A percentile compares a stretch with the other conserved stretches of the same genome.
These are phyloP conservation scores for Aspergillus caelatus DNA, from an alignment of 2,329 filamentous ascomycete genomes.

Conservation along the genomic window DNA sequence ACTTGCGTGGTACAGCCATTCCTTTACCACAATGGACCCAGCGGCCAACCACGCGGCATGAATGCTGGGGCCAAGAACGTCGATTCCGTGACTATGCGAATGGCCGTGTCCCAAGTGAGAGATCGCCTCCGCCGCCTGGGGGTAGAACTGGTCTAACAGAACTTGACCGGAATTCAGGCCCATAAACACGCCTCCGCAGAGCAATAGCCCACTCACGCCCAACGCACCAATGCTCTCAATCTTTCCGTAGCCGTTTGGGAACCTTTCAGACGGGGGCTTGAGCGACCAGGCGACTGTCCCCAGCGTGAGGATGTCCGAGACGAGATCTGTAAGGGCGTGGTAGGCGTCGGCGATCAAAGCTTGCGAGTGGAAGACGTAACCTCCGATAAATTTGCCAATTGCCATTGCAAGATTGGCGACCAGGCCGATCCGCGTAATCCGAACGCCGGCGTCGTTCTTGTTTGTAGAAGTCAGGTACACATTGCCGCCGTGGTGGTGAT, in stretches of 20 bases:
- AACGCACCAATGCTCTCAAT: conserved; percentile 94
- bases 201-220: conserved; percentile 87
- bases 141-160: conserved; percentile 72
- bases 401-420: conserved; percentile 94
- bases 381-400: conserved; percentile 86
- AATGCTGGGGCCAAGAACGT: conserved; percentile 72
- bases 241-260: conserved; percentile 93
- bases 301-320: conserved; percentile 91
- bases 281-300: conserved; percentile 93
- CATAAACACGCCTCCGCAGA: conserved; percentile 90
- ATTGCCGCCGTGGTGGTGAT: conserved; percentile 82
- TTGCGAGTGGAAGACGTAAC: conserved; percentile 93
- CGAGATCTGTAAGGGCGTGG: conserved; percentile 92
- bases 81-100: conserved; percentile 56
- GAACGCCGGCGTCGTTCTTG: conserved; percentile 89
- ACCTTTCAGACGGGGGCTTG: conserved; percentile 77
- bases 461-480: conserved; percentile 78
- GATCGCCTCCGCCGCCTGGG: conserved; percentile 61
- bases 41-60: conserved; percentile 94
- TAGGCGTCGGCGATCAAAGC: conserved; percentile 91
- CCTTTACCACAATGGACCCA: conserved; percentile 88
- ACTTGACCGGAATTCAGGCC: conserved; percentile 73
- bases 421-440: conserved; percentile 87
- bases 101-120: conserved; percentile 45
- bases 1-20: conserved; percentile 97